Conservation (phyloP, 2,329 filamentous ascomycete species). For the Xylariaceae sp. region DNA sequence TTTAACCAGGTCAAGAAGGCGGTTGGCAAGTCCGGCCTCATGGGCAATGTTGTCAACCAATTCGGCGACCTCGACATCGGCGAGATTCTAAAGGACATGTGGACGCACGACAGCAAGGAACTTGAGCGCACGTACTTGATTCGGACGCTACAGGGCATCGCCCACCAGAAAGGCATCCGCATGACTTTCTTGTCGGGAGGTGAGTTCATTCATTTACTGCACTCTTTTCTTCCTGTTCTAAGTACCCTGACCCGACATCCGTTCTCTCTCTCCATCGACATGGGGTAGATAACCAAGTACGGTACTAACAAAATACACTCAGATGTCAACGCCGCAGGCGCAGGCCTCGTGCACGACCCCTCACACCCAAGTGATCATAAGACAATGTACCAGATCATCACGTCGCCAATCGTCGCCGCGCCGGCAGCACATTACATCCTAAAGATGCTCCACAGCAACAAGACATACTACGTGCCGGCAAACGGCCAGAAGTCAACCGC, state of each 20-base stretch:
- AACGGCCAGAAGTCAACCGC: constrained; percentile 78
- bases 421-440: constrained; percentile 85
- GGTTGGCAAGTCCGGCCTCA: constrained; percentile 91
- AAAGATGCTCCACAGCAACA: constrained; percentile 94
- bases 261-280: not conserved
- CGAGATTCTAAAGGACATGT: constrained; percentile 93
- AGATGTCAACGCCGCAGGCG: constrained; percentile 89
- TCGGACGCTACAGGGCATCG: constrained; percentile 91
- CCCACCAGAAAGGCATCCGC: constrained; percentile 91
- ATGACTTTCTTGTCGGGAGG: constrained; percentile 97
- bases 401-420: constrained; percentile 88
- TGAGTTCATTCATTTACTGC: constrained; percentile 46
- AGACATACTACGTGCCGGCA: constrained; percentile 84
- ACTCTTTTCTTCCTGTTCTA: not conserved
- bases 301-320: too few relatives aligned
- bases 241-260: too few relatives aligned
- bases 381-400: constrained; percentile 99
- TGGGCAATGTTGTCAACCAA: constrained; percentile 93
- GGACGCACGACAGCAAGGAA: constrained; percentile 98
- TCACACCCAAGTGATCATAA: constrained; percentile 92
- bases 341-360: constrained; percentile 92
- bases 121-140: constrained; percentile 96
- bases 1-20: constrained; percentile 97
- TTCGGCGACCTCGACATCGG: constrained; percentile 96
- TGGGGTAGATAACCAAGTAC: not conserved